Evolutionary conservation across 2,329 filamentous ascomycete genomes (phyloP), one percentile per base, ranked within the genome.

Genomic region (Diplodia scrobiculata): DNA sequence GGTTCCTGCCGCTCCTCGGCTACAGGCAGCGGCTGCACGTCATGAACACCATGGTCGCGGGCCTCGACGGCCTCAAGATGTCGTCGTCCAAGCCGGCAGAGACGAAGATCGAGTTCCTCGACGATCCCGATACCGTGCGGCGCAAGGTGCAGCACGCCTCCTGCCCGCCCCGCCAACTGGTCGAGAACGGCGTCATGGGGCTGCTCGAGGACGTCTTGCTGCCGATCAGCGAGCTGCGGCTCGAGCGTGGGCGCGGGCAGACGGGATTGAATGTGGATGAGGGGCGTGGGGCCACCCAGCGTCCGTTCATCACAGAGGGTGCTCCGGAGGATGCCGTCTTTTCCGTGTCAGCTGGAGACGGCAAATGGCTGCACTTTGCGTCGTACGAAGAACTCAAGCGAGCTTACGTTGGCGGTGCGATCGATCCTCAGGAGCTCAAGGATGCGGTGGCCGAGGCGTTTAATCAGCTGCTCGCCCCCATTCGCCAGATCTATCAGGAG

Each of bases 361-460:
- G 2, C 14, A 32, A 34, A 6, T 4, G 3, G 21, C 7, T 29
- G 55, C 55, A 60, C 13, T 47, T 50, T 29, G 6, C 38, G 25
- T 62, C 58, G 27, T 62, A 62, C n/a, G 27, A 11, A 17, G 58
- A 48, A 27, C 19, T 48, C 38, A 27, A 62, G 19, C 7, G 11
- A 21, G 11, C 41, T 1, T 62, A 32, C 25, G n/a, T 48, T 2
- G 47, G 27, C 21, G 34, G 13, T n/a, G 21, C 14, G 3, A 19
- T 32, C 36, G 45, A 32, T n/a, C 41, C 41, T 4, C 38, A 41
- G 2, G 9, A 3, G 9, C 29, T 62, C 19, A 62, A 62, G 4
- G 17, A 34, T 1, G 58, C 41, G 1, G 32, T 34, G 25, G 32
- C 29, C 7, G 25, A 3, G 17, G 58, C 27, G 3, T 62, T 34